Conservation (phyloP, 306 rosid species). For the Pueraria montana region DNA sequence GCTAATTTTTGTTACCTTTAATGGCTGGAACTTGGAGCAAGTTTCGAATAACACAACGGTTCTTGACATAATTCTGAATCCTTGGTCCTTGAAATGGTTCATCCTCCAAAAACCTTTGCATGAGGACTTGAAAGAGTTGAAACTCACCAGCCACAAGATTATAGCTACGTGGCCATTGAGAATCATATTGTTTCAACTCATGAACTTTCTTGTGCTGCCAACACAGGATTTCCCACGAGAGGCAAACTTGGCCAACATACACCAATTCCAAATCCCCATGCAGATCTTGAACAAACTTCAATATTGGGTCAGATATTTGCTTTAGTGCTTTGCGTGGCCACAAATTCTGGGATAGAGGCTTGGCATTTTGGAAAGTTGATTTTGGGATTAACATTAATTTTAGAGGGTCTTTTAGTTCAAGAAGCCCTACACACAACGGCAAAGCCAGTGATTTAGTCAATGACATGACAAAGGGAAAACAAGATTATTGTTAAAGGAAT, state of each 20-base stretch:
- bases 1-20: slow-evolving; percentile 54
- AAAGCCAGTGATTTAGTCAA: slow-evolving; percentile 27
- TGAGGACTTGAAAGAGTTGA: slow-evolving; percentile 72
- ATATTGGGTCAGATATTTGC: slow-evolving; percentile 52
- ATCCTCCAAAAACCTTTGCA: slow-evolving; percentile 75
- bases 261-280: slow-evolving; percentile 75
- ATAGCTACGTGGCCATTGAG: slow-evolving; percentile 51
- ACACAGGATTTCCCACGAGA: slow-evolving; percentile 86
- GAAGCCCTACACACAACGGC: slow-evolving; percentile 59
- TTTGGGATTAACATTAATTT: slow-evolving; percentile 47
- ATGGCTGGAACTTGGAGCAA: slow-evolving; percentile 77
- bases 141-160: slow-evolving; percentile 74
- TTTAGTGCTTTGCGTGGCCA: slow-evolving; percentile 58
- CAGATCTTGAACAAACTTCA: slow-evolving; percentile 61
- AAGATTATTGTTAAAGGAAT: slow-evolving; percentile 2
- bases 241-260: slow-evolving; percentile 83
- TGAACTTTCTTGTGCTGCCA: slow-evolving; percentile 75
- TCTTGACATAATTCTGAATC: slow-evolving; percentile 65
- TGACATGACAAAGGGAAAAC: neutral
- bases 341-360: slow-evolving; percentile 51
- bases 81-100: slow-evolving; percentile 77
- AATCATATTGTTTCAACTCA: slow-evolving; percentile 57
- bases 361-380: slow-evolving; percentile 40
- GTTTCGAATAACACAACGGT: slow-evolving; percentile 61
- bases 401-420: slow-evolving; percentile 64